phyloP scores from a whole-genome alignment of 2,329 filamentous ascomycete genomes.

The Alternaria panax region DNA sequence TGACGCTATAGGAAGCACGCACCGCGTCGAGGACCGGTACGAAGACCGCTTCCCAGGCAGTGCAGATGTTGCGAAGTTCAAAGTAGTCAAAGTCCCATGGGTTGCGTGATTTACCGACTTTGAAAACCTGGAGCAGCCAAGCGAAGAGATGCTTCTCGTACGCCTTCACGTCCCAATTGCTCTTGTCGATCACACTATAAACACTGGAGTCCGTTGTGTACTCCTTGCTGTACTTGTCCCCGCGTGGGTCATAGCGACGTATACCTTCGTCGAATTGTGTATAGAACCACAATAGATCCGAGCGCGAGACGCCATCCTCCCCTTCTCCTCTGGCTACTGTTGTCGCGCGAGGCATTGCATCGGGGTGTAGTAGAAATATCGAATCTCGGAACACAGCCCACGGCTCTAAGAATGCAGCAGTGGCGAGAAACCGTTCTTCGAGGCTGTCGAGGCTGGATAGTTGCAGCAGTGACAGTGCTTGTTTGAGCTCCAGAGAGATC shows the following conservation, averaged over 20 bases:
- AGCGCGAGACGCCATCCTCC: slow-evolving; percentile 23
- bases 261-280: slow-evolving; percentile 40
- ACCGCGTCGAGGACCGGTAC: slow-evolving; percentile 43
- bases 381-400: slow-evolving; percentile 43
- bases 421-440: slow-evolving; percentile 39
- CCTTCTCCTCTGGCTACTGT: neutral
- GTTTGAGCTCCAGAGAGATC: slow-evolving; percentile 26
- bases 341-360: slow-evolving; percentile 19
- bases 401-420: slow-evolving; percentile 40
- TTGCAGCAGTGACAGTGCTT: slow-evolving; percentile 35
- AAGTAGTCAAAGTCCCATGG: slow-evolving; percentile 40
- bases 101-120: slow-evolving; percentile 41
- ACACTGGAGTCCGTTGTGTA: slow-evolving; percentile 21
- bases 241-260: slow-evolving; percentile 36
- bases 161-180: slow-evolving; percentile 33
- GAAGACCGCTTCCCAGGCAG: slow-evolving; percentile 40
- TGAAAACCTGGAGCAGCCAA: slow-evolving; percentile 44
- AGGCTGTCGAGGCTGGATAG: slow-evolving; percentile 30
- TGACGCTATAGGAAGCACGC: slow-evolving; percentile 35
- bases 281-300: slow-evolving; percentile 43
- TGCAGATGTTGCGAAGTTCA: slow-evolving; percentile 34
- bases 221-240: slow-evolving; percentile 17
- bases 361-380: slow-evolving; percentile 29
- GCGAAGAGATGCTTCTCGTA: slow-evolving; percentile 44
- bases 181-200: slow-evolving; percentile 36